These are phyloP conservation scores for Penicillium sclerotiorum DNA, from an alignment of 2,329 filamentous ascomycete genomes.

Conservation along the genomic window DNA sequence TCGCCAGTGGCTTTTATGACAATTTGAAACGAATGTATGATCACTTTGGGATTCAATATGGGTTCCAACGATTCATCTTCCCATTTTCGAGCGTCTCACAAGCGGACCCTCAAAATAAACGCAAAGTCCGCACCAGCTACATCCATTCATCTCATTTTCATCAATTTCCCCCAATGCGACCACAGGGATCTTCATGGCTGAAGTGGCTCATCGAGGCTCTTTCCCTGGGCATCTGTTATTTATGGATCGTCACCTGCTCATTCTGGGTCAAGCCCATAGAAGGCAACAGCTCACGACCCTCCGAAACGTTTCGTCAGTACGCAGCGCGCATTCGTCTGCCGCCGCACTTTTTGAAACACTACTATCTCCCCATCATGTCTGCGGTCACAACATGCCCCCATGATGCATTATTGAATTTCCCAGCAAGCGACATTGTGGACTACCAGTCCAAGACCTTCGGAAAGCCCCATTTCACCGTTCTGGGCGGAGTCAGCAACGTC, in stretches of 20 bases:
- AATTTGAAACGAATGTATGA: conserved; percentile 61
- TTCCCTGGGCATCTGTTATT: conserved; percentile 53
- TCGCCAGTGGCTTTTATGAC: conserved; percentile 57
- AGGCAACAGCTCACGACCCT: conserved; percentile 12
- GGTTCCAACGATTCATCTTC: conserved; percentile 57
- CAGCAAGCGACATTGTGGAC: conserved; percentile 55
- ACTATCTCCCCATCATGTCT: conserved; percentile 59
- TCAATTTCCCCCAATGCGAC: conserved; percentile 47
- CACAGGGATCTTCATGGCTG: conserved; percentile 32
- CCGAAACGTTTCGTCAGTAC: conserved; percentile 56
- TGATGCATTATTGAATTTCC: conserved; percentile 53
- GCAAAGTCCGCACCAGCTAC: conserved; percentile 45
- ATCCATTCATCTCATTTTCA: conserved; percentile 60
- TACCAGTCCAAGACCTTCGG: conserved; percentile 54
- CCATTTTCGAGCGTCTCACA: conserved; percentile 20
- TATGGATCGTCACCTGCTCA: conserved; percentile 58
- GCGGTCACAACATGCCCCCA: conserved; percentile 60
- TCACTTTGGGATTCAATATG: conserved; percentile 55
- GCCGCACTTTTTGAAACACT: conserved; percentile 50
- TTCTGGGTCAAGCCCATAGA: conserved; percentile 48
- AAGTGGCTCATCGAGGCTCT: conserved; percentile 48
- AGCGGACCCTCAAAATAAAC: conserved; percentile 6
- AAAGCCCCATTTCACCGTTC: conserved; percentile 56
- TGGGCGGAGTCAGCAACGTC: conserved; percentile 54
- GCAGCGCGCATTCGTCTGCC: conserved; percentile 55